These are phyloP conservation scores for Fusarium fujikuroi DNA, from an alignment of 2,329 filamentous ascomycete species.

Conservation along the genomic window DNA sequence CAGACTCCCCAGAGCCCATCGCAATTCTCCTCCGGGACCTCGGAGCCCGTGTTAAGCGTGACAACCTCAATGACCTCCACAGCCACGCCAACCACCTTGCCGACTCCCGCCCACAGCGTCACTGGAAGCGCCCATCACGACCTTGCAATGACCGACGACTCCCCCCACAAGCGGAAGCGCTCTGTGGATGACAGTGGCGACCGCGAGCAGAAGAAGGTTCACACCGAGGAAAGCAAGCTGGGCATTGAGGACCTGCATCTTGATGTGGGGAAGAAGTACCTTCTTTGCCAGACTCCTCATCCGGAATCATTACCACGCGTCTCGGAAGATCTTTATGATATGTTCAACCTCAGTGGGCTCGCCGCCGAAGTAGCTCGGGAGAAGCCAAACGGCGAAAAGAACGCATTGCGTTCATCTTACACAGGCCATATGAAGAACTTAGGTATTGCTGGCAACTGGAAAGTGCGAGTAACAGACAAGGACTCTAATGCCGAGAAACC, in stretches of 20 bases:
- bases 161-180: conserved; percentile 71
- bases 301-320: conserved; percentile 58
- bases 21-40: conserved; percentile 67
- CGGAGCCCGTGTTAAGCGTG: conserved; percentile 62
- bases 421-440: conserved; percentile 75
- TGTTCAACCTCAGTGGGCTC: conserved; percentile 66
- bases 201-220: conserved; percentile 69
- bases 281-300: conserved; percentile 71
- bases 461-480: conserved; percentile 65
- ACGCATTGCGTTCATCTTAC: conserved; percentile 73
- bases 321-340: conserved; percentile 68
- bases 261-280: conserved; percentile 74
- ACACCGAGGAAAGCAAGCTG: conserved; percentile 69
- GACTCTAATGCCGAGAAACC: conserved; percentile 54
- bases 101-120: conserved; percentile 71
- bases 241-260: conserved; percentile 73
- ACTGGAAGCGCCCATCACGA: conserved; percentile 62
- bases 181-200: conserved; percentile 65
- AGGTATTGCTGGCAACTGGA: conserved; percentile 70
- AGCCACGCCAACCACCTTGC: conserved; percentile 64
- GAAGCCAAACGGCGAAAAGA: conserved; percentile 74
- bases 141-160: conserved; percentile 62
- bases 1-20: conserved; percentile 75
- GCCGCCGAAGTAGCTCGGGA: conserved; percentile 71
- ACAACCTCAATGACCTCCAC: conserved; percentile 63